Evolutionary conservation across 768 basidiomycete species (phyloP), one percentile per base, ranked within the genome.

Genomic region (Boletus tylopilopsis): DNA sequence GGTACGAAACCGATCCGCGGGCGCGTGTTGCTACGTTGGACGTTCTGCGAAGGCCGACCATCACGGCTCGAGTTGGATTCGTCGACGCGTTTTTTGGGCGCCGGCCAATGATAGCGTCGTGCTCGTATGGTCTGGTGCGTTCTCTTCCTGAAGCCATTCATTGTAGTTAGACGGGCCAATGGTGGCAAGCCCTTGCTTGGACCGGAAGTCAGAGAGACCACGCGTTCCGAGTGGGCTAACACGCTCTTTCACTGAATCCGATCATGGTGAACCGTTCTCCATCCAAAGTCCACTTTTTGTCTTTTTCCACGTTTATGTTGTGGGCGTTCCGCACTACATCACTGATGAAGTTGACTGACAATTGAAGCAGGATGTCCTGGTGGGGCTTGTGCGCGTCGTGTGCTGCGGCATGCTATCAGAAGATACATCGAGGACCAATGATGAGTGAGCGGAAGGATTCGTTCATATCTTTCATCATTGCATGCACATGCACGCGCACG

Each of bases 1-100:
- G 3, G 30, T 50, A 51, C 34, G 37, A 40, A n/a, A 22, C 18
- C 52, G 52, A 53, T 53, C 52, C 51, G 52, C 52, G 52, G 52
- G 42, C 6, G 30, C 18, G n/a, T 12, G 37, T 41, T 29, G 38
- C 37, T 29, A 34, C 36, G n/a, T 36, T 30, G 12, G 29, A 30
- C 29, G 29, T 30, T 12, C 13, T 25, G 32, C 39, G 25, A 35
- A 36, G 16, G 37, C 52, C 52, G 52, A 41, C 42, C 38, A 53
- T 36, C 43, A 38, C 52, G 52, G 52, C 25, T 8, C 1, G 24
- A 33, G 21, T 35, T 13, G 13, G 29, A 42, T 21, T 4, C 15
- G 18, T 16, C 42, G 23, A 24, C 38, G 5, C n/a, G n/a, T n/a
- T 8, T n/a, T 39, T 15, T 13, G 38, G 38, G 23, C 16, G 9